Conservation (phyloP, 305 asterid species). For the Andrographis paniculata region DNA sequence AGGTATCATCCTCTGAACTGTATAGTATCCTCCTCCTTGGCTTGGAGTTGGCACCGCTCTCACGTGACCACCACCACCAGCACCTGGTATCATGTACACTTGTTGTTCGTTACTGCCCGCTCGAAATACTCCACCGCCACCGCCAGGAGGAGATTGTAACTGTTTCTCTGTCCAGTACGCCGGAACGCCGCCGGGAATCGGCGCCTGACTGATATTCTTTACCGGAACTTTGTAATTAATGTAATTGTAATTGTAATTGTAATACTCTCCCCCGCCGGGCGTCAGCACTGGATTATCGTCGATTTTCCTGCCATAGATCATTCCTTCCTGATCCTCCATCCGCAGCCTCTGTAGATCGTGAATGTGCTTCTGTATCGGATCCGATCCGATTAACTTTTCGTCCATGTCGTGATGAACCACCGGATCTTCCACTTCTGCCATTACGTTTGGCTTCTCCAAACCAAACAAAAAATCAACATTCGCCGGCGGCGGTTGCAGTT, state of each 20-base stretch:
- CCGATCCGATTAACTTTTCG: constrained; percentile 37
- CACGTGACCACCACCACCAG: neutral
- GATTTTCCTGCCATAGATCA: constrained; percentile 37
- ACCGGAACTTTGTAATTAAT: constrained; percentile 14
- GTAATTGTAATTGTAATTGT: no score
- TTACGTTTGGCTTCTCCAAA: constrained; percentile 44
- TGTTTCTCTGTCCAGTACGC: neutral
- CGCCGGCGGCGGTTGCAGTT: constrained; percentile 25
- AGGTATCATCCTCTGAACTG: constrained; percentile 1
- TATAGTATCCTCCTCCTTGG: neutral
- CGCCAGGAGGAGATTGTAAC: no score
- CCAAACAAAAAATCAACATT: constrained; percentile 72
- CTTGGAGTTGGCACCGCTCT: neutral
- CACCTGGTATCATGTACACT: constrained; percentile 4
- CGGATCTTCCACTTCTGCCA: constrained; percentile 30
- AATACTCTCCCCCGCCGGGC: constrained; percentile 45
- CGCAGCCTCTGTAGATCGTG: constrained; percentile 77
- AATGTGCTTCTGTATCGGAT: constrained; percentile 86
- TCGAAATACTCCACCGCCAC: neutral
- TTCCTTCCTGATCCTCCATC: constrained; percentile 58
- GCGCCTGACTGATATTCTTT: constrained; percentile 1
- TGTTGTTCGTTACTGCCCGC: neutral
- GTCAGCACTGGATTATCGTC: constrained; percentile 51
- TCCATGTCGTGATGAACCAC: constrained; percentile 19
- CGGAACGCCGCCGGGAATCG: neutral